A percentile compares a stretch with the other conserved stretches of the same genome.
Evolutionary conservation across 176 grass and related monocot species (phyloP).

Genomic region (Dactylis glomerata): DNA sequence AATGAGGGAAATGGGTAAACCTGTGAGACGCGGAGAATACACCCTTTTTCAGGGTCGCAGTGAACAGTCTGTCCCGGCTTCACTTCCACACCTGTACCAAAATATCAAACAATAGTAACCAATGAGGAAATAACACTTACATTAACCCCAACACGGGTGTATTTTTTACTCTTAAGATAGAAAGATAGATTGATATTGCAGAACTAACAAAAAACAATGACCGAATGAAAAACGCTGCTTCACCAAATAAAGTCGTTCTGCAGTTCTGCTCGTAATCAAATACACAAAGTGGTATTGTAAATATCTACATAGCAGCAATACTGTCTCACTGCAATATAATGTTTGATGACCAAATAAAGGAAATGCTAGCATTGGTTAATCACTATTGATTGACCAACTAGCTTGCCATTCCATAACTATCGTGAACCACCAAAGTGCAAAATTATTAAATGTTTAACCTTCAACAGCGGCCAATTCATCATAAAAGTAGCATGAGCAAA

Average conservation of each 20-base stretch:
- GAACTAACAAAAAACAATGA: not conserved
- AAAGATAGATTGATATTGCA: not conserved
- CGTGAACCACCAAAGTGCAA: not conserved
- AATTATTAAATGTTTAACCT: not conserved
- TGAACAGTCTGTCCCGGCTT: slow-evolving; percentile 64
- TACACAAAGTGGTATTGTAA: not conserved
- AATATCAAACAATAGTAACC: not conserved
- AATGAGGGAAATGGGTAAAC: slow-evolving; percentile 14
- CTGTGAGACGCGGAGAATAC: slow-evolving; percentile 73
- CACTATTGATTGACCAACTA: not conserved
- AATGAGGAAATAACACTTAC: not conserved
- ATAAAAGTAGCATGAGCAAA: not conserved
- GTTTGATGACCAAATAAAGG: not conserved
- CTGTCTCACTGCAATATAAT: not conserved
- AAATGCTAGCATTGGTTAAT: not conserved
- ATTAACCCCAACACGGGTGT: not conserved
- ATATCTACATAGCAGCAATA: not conserved
- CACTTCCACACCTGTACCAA: slow-evolving; percentile 64
- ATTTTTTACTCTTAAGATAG: not conserved
- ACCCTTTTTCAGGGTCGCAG: slow-evolving; percentile 38
- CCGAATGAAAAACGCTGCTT: slow-evolving; percentile 1
- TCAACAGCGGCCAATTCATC: not conserved
- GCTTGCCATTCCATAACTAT: not conserved
- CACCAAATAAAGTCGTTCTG: not conserved
- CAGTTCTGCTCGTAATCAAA: not conserved